Conservation (phyloP, 2,329 filamentous ascomycete genomes). For the Fusarium pilosicola region DNA sequence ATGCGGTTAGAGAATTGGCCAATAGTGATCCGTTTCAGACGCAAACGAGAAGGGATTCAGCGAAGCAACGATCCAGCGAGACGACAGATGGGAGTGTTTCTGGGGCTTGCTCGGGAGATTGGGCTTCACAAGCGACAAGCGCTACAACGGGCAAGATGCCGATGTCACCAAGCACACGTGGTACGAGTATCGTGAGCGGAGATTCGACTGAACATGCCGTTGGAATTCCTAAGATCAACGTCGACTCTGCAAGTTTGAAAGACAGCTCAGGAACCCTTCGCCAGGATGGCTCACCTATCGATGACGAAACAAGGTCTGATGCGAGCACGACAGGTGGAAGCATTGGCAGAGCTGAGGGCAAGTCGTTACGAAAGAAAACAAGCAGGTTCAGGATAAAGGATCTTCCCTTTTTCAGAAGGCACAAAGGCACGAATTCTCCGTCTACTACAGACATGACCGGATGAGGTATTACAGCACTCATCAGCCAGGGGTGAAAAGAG, state of each 20-base stretch:
- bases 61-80: slow-evolving; percentile 68
- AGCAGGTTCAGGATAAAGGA: slow-evolving; percentile 73
- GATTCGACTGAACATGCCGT: slow-evolving; percentile 64
- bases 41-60: slow-evolving; percentile 49
- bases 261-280: slow-evolving; percentile 42
- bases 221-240: slow-evolving; percentile 54
- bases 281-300: slow-evolving; percentile 38
- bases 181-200: slow-evolving; percentile 71
- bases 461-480: slow-evolving; percentile 37
- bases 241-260: slow-evolving; percentile 52
- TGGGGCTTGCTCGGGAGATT: slow-evolving; percentile 64
- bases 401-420: slow-evolving; percentile 65
- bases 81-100: slow-evolving; percentile 70
- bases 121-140: slow-evolving; percentile 71
- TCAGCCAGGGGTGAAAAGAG: slow-evolving; percentile 17
- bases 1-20: slow-evolving; percentile 59
- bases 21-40: slow-evolving; percentile 61
- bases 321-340: slow-evolving; percentile 51
- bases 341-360: slow-evolving; percentile 59
- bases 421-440: slow-evolving; percentile 55
- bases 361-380: slow-evolving; percentile 68
- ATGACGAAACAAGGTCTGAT: slow-evolving; percentile 48
- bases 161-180: slow-evolving; percentile 71
- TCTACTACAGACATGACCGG: slow-evolving; percentile 49
- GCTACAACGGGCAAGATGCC: slow-evolving; percentile 72